Percentiles rank a stretch among this genome's conserved stretches.
Evolutionary conservation across 306 rosid genomes (phyloP).

Genomic region (Citrullus amarus): DNA sequence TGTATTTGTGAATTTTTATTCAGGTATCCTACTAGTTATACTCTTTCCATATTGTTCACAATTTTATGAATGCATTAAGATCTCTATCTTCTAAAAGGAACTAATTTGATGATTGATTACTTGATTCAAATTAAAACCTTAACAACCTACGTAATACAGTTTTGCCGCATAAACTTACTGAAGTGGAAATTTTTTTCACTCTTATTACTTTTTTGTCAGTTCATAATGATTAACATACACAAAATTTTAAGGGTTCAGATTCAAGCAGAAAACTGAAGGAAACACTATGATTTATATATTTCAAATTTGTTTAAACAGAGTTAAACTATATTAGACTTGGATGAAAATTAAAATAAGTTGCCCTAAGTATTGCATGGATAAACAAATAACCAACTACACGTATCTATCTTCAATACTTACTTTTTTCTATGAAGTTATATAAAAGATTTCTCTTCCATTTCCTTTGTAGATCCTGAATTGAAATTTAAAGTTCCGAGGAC

Average conservation of each 20-base stretch:
- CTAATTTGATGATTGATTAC: neutral
- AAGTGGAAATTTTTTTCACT: neutral
- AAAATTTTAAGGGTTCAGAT: neutral
- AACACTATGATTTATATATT: neutral
- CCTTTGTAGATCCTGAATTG: constrained; percentile 60
- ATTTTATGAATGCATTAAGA: neutral
- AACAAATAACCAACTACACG: neutral
- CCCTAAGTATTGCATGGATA: neutral
- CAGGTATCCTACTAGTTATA: constrained; percentile 36
- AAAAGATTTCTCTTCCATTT: constrained; percentile 1
- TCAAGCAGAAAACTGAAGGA: neutral
- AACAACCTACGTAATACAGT: neutral
- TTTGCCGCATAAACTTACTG: neutral
- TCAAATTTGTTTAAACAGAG: neutral
- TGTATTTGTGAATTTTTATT: constrained; percentile 67
- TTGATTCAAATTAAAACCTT: neutral
- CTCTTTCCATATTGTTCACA: neutral
- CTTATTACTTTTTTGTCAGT: neutral
- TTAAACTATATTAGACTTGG: neutral
- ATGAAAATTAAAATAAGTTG: neutral
- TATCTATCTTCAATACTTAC: neutral
- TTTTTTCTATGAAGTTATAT: neutral
- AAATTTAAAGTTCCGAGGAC: constrained; percentile 60
- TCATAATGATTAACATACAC: neutral
- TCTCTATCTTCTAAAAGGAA: neutral